These are phyloP conservation scores for Pontederia crassipes DNA, from an alignment of 176 grass and related monocot species.

Conservation along the genomic window DNA sequence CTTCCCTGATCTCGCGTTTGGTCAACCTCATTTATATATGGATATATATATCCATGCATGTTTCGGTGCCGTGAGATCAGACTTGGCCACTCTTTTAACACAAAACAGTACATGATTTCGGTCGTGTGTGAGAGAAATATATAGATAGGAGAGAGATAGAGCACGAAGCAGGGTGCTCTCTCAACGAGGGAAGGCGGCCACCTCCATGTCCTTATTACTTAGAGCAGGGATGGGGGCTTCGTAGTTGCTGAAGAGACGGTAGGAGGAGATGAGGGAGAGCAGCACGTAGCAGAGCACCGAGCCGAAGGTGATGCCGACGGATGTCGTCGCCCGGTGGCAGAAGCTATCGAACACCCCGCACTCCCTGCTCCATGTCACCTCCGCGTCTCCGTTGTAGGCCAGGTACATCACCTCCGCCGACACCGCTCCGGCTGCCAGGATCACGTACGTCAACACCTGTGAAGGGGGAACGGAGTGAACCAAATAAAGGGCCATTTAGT, in stretches of 20 bases:
- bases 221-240: constrained; percentile 40
- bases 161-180: too few relatives aligned
- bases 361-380: constrained; percentile 84
- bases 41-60: too few relatives aligned
- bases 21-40: too few relatives aligned
- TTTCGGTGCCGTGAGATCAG: too few relatives aligned
- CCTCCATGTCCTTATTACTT: constrained; percentile 54
- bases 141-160: too few relatives aligned
- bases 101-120: too few relatives aligned
- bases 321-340: constrained; percentile 56
- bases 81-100: too few relatives aligned
- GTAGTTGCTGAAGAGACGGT: constrained; percentile 84
- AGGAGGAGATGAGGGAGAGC: constrained; percentile 86
- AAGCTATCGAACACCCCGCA: constrained; percentile 66
- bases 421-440: constrained; percentile 57
- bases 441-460: constrained; percentile 81
- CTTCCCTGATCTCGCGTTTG: too few relatives aligned
- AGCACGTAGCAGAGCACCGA: constrained; percentile 60
- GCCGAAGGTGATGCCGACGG: constrained; percentile 70
- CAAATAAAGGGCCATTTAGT: too few relatives aligned
- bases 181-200: constrained; percentile 58
- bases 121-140: too few relatives aligned
- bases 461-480: not conserved
- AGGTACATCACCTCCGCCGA: constrained; percentile 75
- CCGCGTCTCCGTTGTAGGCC: constrained; percentile 80